Evolutionary conservation across 1,284 basidiomycete species (phyloP).

Genomic region (Fomitopsis betulina): DNA sequence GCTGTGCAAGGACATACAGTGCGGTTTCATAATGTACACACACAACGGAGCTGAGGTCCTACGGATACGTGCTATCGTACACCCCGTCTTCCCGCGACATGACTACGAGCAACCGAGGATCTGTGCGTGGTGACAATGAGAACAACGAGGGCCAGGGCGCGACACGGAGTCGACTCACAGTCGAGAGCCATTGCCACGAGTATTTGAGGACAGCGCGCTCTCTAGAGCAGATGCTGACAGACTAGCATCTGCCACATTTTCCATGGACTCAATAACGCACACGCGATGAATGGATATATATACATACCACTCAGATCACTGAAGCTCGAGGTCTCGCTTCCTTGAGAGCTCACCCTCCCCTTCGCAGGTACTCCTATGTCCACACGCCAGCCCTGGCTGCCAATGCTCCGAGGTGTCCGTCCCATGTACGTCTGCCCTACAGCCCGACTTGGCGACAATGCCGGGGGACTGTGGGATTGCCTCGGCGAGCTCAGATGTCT

Average conservation of each 20-base stretch:
- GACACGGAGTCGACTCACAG: constrained; percentile 12
- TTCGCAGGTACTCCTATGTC: constrained; percentile 27
- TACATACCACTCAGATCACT: constrained; percentile 75
- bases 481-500: constrained; percentile 44
- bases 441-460: constrained; percentile 48
- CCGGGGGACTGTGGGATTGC: constrained; percentile 58
- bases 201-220: constrained; percentile 68
- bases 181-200: constrained; percentile 22
- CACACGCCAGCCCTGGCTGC: constrained; percentile 32
- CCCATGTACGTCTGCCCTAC: constrained; percentile 36
- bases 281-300: neutral
- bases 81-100: constrained; percentile 12
- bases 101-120: constrained; percentile 18
- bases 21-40: neutral
- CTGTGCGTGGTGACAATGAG: constrained; percentile 1
- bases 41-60: neutral
- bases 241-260: constrained; percentile 47
- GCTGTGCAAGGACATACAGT: neutral
- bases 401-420: constrained; percentile 16
- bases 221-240: constrained; percentile 70
- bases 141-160: neutral
- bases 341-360: constrained; percentile 37
- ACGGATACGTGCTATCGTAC: constrained; percentile 4
- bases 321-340: constrained; percentile 74
- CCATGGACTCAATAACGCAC: neutral